Conservation (phyloP, 2,329 filamentous ascomycete genomes). For the Pyricularia grisea region DNA sequence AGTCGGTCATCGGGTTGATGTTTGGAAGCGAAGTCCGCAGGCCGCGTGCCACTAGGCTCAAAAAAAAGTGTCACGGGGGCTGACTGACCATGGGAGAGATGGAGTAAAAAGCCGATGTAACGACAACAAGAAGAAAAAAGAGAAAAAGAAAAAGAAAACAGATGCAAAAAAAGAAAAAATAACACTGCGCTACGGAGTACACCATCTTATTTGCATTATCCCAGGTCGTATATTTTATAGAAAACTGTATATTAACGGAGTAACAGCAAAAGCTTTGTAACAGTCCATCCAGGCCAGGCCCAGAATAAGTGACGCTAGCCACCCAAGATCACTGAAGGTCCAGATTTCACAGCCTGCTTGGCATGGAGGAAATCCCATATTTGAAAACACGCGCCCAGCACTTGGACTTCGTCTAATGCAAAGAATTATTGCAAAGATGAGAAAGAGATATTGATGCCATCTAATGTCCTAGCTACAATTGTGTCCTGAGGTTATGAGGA, state of each 20-base stretch:
- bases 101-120: not conserved
- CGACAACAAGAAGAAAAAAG: not conserved
- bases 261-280: not conserved
- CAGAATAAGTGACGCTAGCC: not conserved
- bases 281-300: no score
- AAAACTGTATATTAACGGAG: not conserved
- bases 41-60: not conserved
- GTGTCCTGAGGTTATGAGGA: not conserved
- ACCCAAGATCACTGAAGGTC: not conserved
- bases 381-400: not conserved
- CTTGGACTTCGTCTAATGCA: not conserved
- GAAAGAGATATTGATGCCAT: not conserved
- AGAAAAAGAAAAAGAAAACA: not conserved
- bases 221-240: not conserved
- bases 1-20: not conserved
- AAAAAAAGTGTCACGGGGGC: not conserved
- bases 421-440: not conserved
- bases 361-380: not conserved
- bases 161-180: not conserved
- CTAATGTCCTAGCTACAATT: not conserved
- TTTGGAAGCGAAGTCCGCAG: not conserved
- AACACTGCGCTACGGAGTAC: no score
- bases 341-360: not conserved
- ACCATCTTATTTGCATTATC: no score
- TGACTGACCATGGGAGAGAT: not conserved